Evolutionary conservation across 179 eudicot species (phyloP).

Genomic region (Pouteria campechiana): DNA sequence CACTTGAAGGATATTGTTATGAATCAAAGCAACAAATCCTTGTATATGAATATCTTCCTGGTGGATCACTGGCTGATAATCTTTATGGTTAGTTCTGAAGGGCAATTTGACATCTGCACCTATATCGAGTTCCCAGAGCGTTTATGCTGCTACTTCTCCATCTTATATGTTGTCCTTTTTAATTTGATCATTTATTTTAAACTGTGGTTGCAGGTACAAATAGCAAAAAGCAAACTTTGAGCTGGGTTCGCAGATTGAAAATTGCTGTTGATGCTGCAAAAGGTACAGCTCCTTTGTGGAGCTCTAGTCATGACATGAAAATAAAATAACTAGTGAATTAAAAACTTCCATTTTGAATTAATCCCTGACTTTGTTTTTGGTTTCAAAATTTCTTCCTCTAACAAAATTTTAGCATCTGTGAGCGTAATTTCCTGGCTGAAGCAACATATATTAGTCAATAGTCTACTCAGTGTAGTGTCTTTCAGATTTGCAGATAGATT

Average conservation of each 20-base stretch:
- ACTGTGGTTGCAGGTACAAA: constrained; percentile 32
- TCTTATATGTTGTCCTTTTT: neutral
- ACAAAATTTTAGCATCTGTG: too few species aligned
- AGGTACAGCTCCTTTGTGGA: constrained; percentile 36
- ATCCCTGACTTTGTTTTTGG: too few species aligned
- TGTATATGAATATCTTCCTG: constrained; percentile 63
- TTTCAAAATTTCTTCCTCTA: too few species aligned
- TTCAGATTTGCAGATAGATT: too few species aligned
- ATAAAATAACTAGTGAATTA: too few species aligned
- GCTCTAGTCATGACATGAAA: neutral
- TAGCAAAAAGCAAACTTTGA: constrained; percentile 43
- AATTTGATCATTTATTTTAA: neutral
- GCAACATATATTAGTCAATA: too few species aligned
- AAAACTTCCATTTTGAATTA: too few species aligned
- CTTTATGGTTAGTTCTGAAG: constrained; percentile 43
- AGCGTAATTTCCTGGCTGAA: too few species aligned
- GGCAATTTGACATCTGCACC: neutral
- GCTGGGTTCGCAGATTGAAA: constrained; percentile 73
- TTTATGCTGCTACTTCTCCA: neutral
- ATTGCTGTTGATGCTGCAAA: constrained; percentile 86
- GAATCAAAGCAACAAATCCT: constrained; percentile 70
- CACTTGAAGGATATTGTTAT: constrained; percentile 66
- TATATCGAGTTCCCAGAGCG: neutral
- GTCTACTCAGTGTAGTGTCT: too few species aligned
- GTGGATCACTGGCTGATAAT: constrained; percentile 78